Evolutionary conservation across 1,284 basidiomycete genomes (phyloP), one percentile per base, ranked within the genome.

Genomic region (Rhodotorula mucilaginosa): DNA sequence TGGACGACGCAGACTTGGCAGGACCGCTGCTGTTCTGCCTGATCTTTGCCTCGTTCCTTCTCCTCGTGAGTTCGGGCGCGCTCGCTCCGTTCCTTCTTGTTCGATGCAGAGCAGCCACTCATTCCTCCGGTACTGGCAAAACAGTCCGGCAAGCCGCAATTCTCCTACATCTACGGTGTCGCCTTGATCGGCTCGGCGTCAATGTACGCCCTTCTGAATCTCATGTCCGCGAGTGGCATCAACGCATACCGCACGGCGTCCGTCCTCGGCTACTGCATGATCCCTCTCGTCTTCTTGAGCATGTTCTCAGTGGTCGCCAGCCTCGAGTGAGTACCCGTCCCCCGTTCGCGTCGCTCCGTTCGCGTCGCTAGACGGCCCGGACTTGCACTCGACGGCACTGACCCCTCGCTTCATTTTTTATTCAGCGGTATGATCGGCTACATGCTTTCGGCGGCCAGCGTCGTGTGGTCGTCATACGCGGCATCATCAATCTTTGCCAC

Each of bases 1-100:
- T 99, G 97, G 97, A 99, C 82, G 97, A 99, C 80, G 94, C 96
- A 56, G 97, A 99, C 82, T 86, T 99, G 44, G 95, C 96, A 15
- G 97, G 97, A 0, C 97, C 97, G 10, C 87, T 99, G 58, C 87
- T 98, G 19, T 98, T 98, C 83, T 90, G 90, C 80, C 92, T 93
- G 80, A 92, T 92, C 79, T 98, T 99, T 81, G 96, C 90, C 21
- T 90, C 90, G 63, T 93, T 91, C 79, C 86, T 97, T 8, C 86
- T 97, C 61, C 87, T 97, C 74, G 94, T 96, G 75, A 79, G 92
- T 88, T 61, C 12, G n/a, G 34, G 34, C 34, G 5, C 68, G 67
- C 29, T 47, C 56, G 16, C 34, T 65, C 54, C 12, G 10, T 39
- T 39, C n/a, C 2, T 3, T 23, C 8, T 13, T 8, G 8, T 12